Evolutionary conservation across 1,139 yeast genomes (phyloP), one percentile per base, ranked within the genome.

Genomic region (Pichia sp.): DNA sequence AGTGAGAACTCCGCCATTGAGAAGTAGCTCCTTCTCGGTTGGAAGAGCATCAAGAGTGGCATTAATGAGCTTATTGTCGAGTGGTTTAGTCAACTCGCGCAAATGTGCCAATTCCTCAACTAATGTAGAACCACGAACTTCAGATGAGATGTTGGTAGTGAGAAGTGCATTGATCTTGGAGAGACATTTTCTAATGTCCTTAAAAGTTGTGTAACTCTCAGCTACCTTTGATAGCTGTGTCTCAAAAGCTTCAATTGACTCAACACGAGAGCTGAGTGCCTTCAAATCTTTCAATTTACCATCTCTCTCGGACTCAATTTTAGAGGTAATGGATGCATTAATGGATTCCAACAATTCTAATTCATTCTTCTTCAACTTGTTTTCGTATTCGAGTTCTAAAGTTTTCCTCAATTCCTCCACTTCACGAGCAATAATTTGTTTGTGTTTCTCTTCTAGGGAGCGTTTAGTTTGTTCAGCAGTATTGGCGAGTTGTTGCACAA

Each of bases 221-320:
- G 83, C 66, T 48, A 77, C 76, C 32, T 61, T 54, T 46, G 80
- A 82, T 38, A 85, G 67, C 44, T 72, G 65, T 22, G 67, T 56
- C 34, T 83, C 77, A 40, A 82, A 65, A 30, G 66, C 60, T 56
- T 79, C 84, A 45, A 85, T 63, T 28, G 71, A 70, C 24, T 62
- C 66, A 37, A 88, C 67, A 49, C 81, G 70, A 22, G 63, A 53
- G 47, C 73, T 65, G 40, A 93, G 67, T 42, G 74, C 72, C 22
- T 71, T 69, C 51, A 91, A 69, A 52, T 79, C 71, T 34, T 83
- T 72, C 50, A 87, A 72, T 55, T 94, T 79, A 24, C 88, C 87
- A 40, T 77, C 67, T 60, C 97, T 80, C 66, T 91, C 98, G 22
- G 64, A 53, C 50, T 86, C 94, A 35, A 93, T 72, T 45, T 72